Evolutionary conservation across 345 rosid genomes (phyloP), one percentile per base, ranked within the genome.

Genomic region (Turnera subulata): DNA sequence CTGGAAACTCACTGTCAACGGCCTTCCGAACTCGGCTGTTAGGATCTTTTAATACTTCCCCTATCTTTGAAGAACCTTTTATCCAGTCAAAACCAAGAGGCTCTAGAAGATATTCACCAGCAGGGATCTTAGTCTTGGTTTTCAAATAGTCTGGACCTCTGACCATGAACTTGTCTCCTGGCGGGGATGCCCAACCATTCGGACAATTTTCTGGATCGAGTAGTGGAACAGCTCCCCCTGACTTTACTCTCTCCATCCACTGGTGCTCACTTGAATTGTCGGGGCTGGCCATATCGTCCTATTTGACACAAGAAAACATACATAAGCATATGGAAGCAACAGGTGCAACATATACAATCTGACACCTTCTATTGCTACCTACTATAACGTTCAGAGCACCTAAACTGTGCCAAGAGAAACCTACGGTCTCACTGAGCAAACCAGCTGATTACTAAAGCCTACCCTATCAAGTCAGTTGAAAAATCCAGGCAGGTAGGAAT

Each of bases 11-110:
- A n/a, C 65, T 60, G 19, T 83, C 82, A 53, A 89, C 72, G 43
- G 58, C 78, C 69, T 77, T 85, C 76, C 82, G 82, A 61, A 93
- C 81, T 48, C 89, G 73, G 73, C 62, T 78, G 65, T 59, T 83
- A 17, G 72, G 85, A 59, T 82, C 50, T 52, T 58, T 80, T 18
- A 93, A 68, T 64, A 86, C 55, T 51, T 82, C 94, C 19, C 72
- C 72, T 21, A 83, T 70, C 74, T 89, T 89, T 2, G 68, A 42
- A 53, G 91, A 68, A 37, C 88, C 80, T 77, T 79, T 89, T 13
- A 93, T 64, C 99, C 97, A 93, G 52, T 93, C 99, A 29, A 93
- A 92, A 23, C 86, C 99, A 0, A 86, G 67, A 78, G 96, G 95
- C 72, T 75, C 79, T 50, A 93, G 74, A 68, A 85, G 86, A 74